phyloP scores from a whole-genome alignment of 306 rosid species.

The Cotoneaster glaucophyllus region DNA sequence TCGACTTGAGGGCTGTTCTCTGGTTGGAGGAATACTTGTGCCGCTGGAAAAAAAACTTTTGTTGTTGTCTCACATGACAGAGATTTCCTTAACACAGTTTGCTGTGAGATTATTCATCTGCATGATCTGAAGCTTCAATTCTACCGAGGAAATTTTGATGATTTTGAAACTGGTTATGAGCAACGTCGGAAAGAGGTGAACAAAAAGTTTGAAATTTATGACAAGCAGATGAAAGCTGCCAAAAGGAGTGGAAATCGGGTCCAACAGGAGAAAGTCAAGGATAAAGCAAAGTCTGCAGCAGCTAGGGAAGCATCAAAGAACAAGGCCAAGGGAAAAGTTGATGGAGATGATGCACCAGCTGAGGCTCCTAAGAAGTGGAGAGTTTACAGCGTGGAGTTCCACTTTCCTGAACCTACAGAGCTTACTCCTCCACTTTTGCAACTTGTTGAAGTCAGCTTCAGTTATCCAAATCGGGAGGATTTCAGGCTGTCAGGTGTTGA shows the following conservation, averaged over 20 bases:
- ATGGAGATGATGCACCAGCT: constrained; percentile 40
- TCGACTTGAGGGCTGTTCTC: constrained; percentile 73
- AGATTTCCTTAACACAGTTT: constrained; percentile 68
- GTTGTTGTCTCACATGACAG: constrained; percentile 62
- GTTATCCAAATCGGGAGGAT: no score
- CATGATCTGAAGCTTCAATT: constrained; percentile 71
- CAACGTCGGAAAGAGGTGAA: constrained; percentile 71
- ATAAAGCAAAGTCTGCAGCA: constrained; percentile 51
- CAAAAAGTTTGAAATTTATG: constrained; percentile 65
- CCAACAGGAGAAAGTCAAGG: constrained; percentile 62
- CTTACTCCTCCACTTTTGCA: no score
- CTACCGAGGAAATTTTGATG: constrained; percentile 72
- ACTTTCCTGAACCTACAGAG: no score
- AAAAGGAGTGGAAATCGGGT: constrained; percentile 50
- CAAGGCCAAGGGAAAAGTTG: constrained; percentile 40
- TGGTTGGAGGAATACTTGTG: constrained; percentile 67
- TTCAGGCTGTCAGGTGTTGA: constrained; percentile 48
- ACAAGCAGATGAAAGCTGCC: constrained; percentile 57
- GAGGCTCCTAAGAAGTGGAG: constrained; percentile 62
- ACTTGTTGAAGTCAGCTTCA: constrained; percentile 67
- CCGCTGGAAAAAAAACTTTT: constrained; percentile 48
- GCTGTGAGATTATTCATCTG: constrained; percentile 63
- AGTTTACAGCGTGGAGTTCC: constrained; percentile 48
- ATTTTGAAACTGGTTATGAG: constrained; percentile 68
- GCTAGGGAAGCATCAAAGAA: constrained; percentile 42